Conservation (phyloP, 176 grass and related monocot species). For the Carex littledalei region DNA sequence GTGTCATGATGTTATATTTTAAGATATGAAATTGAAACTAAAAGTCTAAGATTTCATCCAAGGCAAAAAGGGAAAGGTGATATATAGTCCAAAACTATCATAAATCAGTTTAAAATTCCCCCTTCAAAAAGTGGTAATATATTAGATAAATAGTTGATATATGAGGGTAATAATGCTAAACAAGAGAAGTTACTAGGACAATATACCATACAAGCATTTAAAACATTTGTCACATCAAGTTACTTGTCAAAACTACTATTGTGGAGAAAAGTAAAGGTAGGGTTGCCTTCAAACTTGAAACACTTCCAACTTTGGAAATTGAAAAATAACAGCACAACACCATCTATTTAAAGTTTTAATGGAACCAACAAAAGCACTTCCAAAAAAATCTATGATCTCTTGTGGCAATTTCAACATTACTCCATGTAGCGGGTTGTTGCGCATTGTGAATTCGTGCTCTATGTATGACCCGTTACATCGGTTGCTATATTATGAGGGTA, state of each 20-base stretch:
- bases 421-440: background rate
- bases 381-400: background rate
- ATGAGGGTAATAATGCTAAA: background rate
- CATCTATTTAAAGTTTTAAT: background rate
- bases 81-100: background rate
- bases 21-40: background rate
- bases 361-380: background rate
- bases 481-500: background rate
- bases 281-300: slow-evolving; percentile 15
- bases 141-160: background rate
- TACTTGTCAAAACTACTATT: background rate
- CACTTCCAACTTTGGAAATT: slow-evolving; percentile 19
- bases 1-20: background rate
- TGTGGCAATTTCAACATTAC: background rate
- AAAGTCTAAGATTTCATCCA: background rate
- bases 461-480: background rate
- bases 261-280: background rate
- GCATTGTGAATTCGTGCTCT: background rate
- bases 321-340: background rate
- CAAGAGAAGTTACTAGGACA: background rate
- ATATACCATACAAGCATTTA: slow-evolving; percentile 8
- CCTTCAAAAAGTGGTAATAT: background rate
- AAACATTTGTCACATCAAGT: slow-evolving; percentile 12
- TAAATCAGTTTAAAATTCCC: background rate
- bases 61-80: background rate